These are phyloP conservation scores for Picochlorum sp. DNA, from an alignment of 139 green algal species.

Conservation along the genomic window DNA sequence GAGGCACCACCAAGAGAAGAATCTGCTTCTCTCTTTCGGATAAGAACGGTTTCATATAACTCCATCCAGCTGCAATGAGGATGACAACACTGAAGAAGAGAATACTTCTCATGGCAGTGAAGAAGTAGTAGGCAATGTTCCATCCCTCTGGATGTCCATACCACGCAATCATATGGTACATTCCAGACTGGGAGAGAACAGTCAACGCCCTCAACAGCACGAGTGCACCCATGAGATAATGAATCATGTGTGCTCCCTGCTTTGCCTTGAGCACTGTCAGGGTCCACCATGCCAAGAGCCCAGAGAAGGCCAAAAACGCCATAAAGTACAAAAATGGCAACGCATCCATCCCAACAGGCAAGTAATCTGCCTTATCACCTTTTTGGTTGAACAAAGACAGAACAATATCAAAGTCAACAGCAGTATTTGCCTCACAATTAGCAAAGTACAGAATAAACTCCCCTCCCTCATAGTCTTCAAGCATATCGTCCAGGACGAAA, in stretches of 20 bases:
- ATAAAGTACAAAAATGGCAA: slow-evolving; percentile 83
- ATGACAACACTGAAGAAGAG: slow-evolving; percentile 92
- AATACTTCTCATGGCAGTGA: slow-evolving; percentile 80
- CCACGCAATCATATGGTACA: slow-evolving; percentile 64
- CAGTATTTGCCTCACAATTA: slow-evolving; percentile 69
- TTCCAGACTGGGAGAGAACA: slow-evolving; percentile 54
- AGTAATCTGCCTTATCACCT: slow-evolving; percentile 65
- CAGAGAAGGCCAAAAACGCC: slow-evolving; percentile 73
- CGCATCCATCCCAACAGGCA: slow-evolving; percentile 79
- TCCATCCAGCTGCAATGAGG: slow-evolving; percentile 79
- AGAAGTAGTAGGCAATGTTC: slow-evolving; percentile 96
- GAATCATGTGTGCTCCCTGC: slow-evolving; percentile 64
- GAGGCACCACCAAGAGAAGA: slow-evolving; percentile 87
- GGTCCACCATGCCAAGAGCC: slow-evolving; percentile 51
- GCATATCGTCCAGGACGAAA: slow-evolving; percentile 14
- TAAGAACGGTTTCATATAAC: slow-evolving; percentile 91
- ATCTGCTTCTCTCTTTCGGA: slow-evolving; percentile 78
- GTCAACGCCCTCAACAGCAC: slow-evolving; percentile 82
- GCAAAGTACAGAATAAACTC: slow-evolving; percentile 84
- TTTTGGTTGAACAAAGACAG: slow-evolving; percentile 74
- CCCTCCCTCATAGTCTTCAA: slow-evolving; percentile 33
- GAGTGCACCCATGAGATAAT: slow-evolving; percentile 85
- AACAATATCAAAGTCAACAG: slow-evolving; percentile 60
- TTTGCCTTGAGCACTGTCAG: slow-evolving; percentile 38
- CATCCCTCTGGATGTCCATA: slow-evolving; percentile 77